Evolutionary conservation across 176 grass and related monocot genomes (phyloP).

Genomic region (Juncus effusus): DNA sequence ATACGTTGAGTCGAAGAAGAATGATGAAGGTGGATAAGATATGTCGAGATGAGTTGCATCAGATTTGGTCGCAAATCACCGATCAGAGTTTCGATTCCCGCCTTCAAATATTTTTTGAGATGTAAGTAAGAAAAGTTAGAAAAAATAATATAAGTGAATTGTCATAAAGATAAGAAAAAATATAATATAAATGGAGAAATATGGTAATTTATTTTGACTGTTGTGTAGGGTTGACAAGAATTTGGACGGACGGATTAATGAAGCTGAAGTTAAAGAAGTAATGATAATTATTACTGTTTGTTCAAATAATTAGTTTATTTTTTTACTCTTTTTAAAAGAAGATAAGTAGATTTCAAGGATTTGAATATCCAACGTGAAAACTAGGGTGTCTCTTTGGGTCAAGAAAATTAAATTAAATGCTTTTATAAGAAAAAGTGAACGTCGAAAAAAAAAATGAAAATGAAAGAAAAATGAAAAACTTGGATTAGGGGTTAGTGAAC

Average conservation of each 20-base stretch:
- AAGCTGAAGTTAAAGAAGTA: slow-evolving; percentile 95
- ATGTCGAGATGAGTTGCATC: slow-evolving; percentile 69
- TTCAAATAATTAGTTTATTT: not conserved
- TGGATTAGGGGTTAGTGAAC: slow-evolving; percentile 12
- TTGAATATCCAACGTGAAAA: too few species aligned
- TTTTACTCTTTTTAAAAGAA: not conserved
- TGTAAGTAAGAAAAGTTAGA: slow-evolving; percentile 36
- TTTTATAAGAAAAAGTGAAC: slow-evolving; percentile 5
- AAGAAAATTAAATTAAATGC: too few species aligned
- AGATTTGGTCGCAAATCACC: slow-evolving; percentile 88
- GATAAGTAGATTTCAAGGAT: too few species aligned
- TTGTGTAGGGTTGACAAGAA: slow-evolving; percentile 82
- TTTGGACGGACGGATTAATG: slow-evolving; percentile 72
- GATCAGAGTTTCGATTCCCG: slow-evolving; percentile 93
- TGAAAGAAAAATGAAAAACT: not conserved
- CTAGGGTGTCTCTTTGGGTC: too few species aligned
- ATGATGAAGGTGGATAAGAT: slow-evolving; percentile 50
- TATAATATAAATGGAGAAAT: slow-evolving; percentile 1
- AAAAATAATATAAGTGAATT: not conserved
- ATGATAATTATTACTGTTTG: not conserved
- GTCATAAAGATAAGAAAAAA: not conserved
- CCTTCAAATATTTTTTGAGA: slow-evolving; percentile 97
- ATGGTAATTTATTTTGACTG: not conserved
- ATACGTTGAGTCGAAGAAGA: slow-evolving; percentile 67
- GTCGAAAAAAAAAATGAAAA: slow-evolving; percentile 8